These are phyloP conservation scores for Colletotrichum noveboracense DNA, from an alignment of 2,329 filamentous ascomycete species.

Conservation along the genomic window DNA sequence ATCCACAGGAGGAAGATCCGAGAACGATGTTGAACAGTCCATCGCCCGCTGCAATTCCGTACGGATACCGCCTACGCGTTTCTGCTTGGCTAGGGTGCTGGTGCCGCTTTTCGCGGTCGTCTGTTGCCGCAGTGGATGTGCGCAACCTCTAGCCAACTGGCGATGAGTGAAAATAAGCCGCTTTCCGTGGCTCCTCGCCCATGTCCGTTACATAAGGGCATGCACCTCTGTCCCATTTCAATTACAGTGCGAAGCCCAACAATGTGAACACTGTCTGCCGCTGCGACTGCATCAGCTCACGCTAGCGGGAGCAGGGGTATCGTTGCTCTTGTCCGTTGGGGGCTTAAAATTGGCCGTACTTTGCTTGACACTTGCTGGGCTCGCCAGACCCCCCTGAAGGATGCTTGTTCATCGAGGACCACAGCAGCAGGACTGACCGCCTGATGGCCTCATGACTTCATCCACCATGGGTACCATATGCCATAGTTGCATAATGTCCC, in stretches of 20 bases:
- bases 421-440: conserved; percentile 12
- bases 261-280: neutral
- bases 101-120: neutral
- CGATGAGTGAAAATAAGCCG: conserved; percentile 12
- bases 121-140: conserved; percentile 5
- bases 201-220: conserved; percentile 8
- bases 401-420: conserved; percentile 1
- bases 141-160: neutral
- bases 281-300: neutral
- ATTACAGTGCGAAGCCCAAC: neutral
- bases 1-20: neutral
- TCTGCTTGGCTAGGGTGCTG: neutral
- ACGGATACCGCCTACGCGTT: neutral
- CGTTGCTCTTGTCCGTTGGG: conserved; percentile 8
- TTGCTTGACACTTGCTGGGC: conserved; percentile 1
- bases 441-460: conserved; percentile 18
- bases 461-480: conserved; percentile 10
- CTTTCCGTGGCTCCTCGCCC: neutral
- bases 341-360: conserved; percentile 14
- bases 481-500: conserved; percentile 11
- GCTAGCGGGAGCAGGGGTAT: neutral
- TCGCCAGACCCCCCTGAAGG: neutral
- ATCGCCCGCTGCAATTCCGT: neutral
- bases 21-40: neutral
- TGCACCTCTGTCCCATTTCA: conserved; percentile 1